Evolutionary conservation across 2,329 filamentous ascomycete species (phyloP).

Genomic region (Talaromyces sp.): DNA sequence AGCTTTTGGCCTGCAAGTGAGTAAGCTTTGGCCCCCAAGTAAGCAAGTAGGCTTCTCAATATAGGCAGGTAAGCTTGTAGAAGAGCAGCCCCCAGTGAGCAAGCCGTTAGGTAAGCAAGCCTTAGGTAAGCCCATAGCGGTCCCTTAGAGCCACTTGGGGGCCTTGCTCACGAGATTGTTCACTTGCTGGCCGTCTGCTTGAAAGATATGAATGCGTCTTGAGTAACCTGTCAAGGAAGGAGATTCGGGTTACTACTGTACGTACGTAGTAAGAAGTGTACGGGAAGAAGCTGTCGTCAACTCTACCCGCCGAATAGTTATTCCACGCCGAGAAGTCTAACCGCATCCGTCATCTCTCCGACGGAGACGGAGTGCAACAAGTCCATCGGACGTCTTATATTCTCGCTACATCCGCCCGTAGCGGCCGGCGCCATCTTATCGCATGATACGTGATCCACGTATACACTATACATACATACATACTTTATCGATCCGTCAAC

Average conservation of each 20-base stretch:
- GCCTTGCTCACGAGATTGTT: neutral
- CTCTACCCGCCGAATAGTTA: neutral
- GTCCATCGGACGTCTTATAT: conserved; percentile 13
- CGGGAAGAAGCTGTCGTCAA: too few relatives aligned
- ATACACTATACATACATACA: neutral
- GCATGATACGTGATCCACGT: neutral
- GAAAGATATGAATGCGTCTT: neutral
- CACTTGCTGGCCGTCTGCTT: neutral
- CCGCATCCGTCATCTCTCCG: neutral
- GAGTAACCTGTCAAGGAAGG: neutral
- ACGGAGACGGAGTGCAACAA: conserved; percentile 10
- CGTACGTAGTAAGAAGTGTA: too few relatives aligned
- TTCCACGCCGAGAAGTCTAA: conserved; percentile 1
- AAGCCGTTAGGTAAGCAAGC: neutral
- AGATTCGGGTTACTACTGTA: neutral
- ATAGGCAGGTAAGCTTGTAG: neutral
- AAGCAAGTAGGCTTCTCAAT: neutral
- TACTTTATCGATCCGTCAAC: neutral
- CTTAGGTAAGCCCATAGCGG: neutral
- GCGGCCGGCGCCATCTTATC: conserved; percentile 3
- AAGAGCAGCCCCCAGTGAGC: neutral
- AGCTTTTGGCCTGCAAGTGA: neutral
- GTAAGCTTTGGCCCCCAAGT: neutral
- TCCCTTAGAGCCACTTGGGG: neutral
- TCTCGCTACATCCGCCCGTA: neutral